phyloP scores from a whole-genome alignment of 2,329 filamentous ascomycete species.

The Sarocladium strictum region DNA sequence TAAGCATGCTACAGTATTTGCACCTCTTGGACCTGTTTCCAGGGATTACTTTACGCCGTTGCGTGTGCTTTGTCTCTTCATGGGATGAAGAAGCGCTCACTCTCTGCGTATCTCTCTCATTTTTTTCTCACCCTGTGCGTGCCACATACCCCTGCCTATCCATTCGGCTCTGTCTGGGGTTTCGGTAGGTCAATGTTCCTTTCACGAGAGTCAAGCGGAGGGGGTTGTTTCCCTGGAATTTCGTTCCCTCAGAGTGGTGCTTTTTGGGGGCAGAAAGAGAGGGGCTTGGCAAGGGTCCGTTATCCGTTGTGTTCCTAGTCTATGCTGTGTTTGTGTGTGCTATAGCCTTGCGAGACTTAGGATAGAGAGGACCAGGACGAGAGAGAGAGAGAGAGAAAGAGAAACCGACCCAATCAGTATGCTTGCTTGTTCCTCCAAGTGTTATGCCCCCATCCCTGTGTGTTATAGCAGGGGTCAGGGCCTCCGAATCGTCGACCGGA shows the following conservation, averaged over 20 bases:
- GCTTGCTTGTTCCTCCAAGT: neutral
- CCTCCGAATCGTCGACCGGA: constrained; percentile 6
- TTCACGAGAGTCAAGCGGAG: no score
- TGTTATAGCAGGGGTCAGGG: neutral
- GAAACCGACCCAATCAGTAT: no score
- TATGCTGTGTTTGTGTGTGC: no score
- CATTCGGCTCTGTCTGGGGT: constrained; percentile 1
- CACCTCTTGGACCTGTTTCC: no score
- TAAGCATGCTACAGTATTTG: no score
- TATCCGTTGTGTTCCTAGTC: no score
- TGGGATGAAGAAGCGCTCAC: neutral
- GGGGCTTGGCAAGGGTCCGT: neutral
- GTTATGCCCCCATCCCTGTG: neutral
- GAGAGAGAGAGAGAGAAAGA: no score
- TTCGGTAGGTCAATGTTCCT: neutral
- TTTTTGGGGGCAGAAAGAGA: neutral
- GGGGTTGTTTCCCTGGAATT: neutral
- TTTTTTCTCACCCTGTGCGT: neutral
- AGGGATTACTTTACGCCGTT: neutral
- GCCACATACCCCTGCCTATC: neutral
- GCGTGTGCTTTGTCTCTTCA: neutral
- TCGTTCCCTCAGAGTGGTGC: neutral
- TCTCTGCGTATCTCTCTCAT: neutral
- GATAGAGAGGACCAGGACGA: no score
- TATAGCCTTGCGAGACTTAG: no score